Percentiles rank a stretch among this genome's conserved stretches.
Conservation (phyloP, 176 grass and related monocot genomes). For the Triticum urartu region DNA sequence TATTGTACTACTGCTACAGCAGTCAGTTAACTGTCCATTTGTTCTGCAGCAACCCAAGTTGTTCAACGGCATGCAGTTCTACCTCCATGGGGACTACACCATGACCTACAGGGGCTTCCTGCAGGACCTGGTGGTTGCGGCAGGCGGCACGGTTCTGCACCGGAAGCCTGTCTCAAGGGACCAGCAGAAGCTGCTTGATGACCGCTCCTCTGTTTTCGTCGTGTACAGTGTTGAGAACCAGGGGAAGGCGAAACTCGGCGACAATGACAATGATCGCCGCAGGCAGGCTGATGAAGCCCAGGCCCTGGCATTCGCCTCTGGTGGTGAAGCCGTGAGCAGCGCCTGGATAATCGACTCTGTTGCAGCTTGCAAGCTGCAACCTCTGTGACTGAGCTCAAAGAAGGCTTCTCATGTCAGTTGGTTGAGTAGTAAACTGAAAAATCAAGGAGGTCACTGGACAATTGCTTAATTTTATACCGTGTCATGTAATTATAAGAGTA, state of each 20-base stretch:
- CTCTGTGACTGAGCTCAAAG: constrained; percentile 27
- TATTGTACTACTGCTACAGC: neutral
- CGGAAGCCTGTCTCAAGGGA: constrained; percentile 79
- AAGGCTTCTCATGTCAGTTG: neutral
- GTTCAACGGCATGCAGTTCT: constrained; percentile 56
- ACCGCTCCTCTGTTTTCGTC: constrained; percentile 41
- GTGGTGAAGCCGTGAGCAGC: constrained; percentile 57
- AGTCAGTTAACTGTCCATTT: neutral
- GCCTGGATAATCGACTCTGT: constrained; percentile 84
- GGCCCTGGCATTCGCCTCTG: constrained; percentile 54
- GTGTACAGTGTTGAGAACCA: constrained; percentile 55
- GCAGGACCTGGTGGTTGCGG: constrained; percentile 67
- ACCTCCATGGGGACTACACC: constrained; percentile 69
- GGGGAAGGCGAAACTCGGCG: constrained; percentile 24
- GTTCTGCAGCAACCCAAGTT: constrained; percentile 62
- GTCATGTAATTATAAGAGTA: too few relatives aligned
- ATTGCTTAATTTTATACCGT: neutral
- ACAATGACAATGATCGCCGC: neutral
- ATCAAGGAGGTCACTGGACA: too few relatives aligned
- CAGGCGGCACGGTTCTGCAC: constrained; percentile 62
- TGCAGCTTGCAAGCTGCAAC: constrained; percentile 61
- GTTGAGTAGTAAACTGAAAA: neutral
- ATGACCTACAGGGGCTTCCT: constrained; percentile 70
- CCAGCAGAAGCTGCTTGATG: constrained; percentile 62
- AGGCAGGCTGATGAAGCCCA: constrained; percentile 36